These are phyloP conservation scores for Fallopia convolvulus DNA, from an alignment of 148 eudicot genomes.

Conservation along the genomic window DNA sequence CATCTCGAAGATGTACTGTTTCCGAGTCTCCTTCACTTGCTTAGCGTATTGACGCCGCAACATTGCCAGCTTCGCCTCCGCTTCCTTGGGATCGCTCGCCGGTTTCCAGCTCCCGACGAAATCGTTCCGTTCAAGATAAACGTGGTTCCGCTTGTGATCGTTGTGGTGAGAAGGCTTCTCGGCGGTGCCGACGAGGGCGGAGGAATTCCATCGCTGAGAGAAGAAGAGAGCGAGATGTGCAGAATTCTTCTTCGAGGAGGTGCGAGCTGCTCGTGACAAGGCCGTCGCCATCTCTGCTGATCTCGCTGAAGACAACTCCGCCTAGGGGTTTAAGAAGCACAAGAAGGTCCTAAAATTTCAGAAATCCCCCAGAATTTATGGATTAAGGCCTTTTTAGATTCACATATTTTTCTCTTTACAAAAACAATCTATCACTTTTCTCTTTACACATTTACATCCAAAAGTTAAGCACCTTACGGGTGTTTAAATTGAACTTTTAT, in stretches of 20 bases:
- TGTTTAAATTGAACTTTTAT: no score
- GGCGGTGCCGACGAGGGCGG: slow-evolving; percentile 17
- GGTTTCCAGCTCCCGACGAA: slow-evolving; percentile 31
- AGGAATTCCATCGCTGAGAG: slow-evolving; percentile 10
- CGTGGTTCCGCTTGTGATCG: slow-evolving; percentile 36
- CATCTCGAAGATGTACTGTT: slow-evolving; percentile 60
- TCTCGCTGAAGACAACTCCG: not conserved
- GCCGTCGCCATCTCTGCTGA: slow-evolving; percentile 8
- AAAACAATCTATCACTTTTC: no score
- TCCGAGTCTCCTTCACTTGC: slow-evolving; percentile 50
- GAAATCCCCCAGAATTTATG: no score
- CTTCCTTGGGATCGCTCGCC: slow-evolving; percentile 39
- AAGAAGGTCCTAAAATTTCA: no score
- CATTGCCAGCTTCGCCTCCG: slow-evolving; percentile 34
- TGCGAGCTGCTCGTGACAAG: slow-evolving; percentile 11
- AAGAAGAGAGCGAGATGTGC: not conserved
- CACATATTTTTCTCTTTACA: no score
- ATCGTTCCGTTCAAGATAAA: slow-evolving; percentile 30
- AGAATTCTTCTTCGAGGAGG: not conserved
- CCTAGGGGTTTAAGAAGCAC: slow-evolving; percentile 8
- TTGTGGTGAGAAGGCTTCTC: slow-evolving; percentile 30
- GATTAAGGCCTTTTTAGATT: no score
- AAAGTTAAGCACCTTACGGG: no score
- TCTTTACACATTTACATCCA: no score
- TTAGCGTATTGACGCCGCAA: slow-evolving; percentile 63